Conservation (phyloP, 2,329 filamentous ascomycete species). For the Chaetomium strumarium region DNA sequence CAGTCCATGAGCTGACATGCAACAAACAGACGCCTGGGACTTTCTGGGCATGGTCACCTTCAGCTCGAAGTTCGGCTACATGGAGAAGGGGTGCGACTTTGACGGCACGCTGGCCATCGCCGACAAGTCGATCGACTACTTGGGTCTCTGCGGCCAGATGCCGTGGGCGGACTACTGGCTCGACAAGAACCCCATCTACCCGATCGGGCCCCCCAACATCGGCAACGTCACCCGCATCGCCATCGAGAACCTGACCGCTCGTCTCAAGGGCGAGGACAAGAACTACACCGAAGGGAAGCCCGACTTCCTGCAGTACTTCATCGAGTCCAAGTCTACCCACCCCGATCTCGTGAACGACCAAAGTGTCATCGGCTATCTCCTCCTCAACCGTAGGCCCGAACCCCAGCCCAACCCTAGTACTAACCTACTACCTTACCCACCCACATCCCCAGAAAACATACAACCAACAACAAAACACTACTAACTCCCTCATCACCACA, state of each 20-base stretch:
- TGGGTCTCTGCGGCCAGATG: conserved; percentile 20
- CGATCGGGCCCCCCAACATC: conserved; percentile 31
- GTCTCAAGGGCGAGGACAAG: conserved; percentile 19
- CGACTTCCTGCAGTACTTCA: conserved; percentile 53
- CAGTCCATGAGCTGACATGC: neutral
- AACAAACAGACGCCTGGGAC: conserved; percentile 32
- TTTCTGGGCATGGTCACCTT: conserved; percentile 47
- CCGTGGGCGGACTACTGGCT: conserved; percentile 30
- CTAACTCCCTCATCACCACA: neutral
- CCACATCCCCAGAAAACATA: neutral
- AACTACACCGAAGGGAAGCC: conserved; percentile 24
- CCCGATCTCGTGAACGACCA: conserved; percentile 47
- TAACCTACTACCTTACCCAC: too few species aligned
- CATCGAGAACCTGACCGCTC: conserved; percentile 25
- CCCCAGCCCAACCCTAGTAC: neutral
- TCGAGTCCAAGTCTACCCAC: conserved; percentile 47
- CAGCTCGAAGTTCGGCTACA: conserved; percentile 54
- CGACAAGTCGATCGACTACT: conserved; percentile 23
- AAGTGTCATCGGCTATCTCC: conserved; percentile 19
- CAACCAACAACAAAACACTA: neutral
- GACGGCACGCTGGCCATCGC: conserved; percentile 46
- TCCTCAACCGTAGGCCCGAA: conserved; percentile 20
- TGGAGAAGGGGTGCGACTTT: conserved; percentile 56
- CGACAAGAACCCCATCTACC: conserved; percentile 35
- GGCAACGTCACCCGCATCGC: conserved; percentile 27